Evolutionary conservation across 345 rosid genomes (phyloP).

Genomic region (Eucalyptus erythrocorys): DNA sequence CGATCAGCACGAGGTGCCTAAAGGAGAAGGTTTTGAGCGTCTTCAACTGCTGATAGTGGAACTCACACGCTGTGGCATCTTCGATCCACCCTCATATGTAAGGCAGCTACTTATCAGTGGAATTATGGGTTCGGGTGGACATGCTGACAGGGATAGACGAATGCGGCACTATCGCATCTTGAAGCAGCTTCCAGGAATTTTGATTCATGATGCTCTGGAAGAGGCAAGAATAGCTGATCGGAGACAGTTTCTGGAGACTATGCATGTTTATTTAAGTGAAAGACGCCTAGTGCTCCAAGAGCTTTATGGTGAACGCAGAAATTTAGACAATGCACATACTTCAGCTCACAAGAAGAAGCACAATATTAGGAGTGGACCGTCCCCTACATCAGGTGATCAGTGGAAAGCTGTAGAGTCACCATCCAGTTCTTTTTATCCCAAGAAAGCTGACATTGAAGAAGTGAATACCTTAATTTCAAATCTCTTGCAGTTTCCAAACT

Average conservation of each 20-base stretch:
- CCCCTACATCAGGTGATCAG: constrained; percentile 22
- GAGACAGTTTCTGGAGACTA: constrained; percentile 47
- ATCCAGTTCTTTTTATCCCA: constrained; percentile 16
- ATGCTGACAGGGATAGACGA: constrained; percentile 41
- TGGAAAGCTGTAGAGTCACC: constrained; percentile 22
- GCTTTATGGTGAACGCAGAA: constrained; percentile 18
- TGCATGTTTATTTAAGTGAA: constrained; percentile 67
- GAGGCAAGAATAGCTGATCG: constrained; percentile 59
- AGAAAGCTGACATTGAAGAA: constrained; percentile 34
- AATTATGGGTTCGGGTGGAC: constrained; percentile 45
- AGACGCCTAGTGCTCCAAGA: constrained; percentile 66
- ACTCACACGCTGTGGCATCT: constrained; percentile 73
- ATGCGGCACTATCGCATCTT: constrained; percentile 70
- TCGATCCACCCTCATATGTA: constrained; percentile 83
- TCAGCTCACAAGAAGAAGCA: constrained; percentile 27
- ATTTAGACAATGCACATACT: constrained; percentile 1
- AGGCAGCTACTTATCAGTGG: constrained; percentile 92
- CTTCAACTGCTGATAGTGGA: constrained; percentile 69
- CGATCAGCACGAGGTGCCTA: constrained; percentile 84
- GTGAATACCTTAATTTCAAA: constrained; percentile 59
- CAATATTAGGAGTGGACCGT: constrained; percentile 7
- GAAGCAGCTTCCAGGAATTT: constrained; percentile 72
- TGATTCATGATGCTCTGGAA: constrained; percentile 48
- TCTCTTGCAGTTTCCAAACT: constrained; percentile 57
- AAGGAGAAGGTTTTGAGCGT: constrained; percentile 63